Evolutionary conservation across 2,329 filamentous ascomycete genomes (phyloP).

Genomic region (Harringtonia aguacate): DNA sequence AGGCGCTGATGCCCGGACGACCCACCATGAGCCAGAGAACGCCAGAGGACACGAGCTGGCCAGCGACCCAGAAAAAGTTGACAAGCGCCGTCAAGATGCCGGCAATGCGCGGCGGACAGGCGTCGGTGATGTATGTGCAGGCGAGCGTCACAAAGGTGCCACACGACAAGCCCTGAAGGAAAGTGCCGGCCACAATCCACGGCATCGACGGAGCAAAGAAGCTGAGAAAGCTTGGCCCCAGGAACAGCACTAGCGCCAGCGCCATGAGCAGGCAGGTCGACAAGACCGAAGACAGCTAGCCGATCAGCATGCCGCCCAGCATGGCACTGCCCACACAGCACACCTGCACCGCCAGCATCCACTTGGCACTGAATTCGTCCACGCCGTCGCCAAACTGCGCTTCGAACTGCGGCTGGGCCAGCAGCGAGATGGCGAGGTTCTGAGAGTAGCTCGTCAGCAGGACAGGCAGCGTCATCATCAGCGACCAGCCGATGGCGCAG

Average conservation of each 20-base stretch:
- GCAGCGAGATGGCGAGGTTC: constrained; percentile 12
- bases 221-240: constrained; percentile 9
- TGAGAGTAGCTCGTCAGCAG: constrained; percentile 15
- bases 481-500: constrained; percentile 10
- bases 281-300: constrained; percentile 11
- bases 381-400: constrained; percentile 14
- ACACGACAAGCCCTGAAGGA: constrained; percentile 13
- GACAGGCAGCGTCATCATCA: constrained; percentile 12
- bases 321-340: constrained; percentile 11
- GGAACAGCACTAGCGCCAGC: constrained; percentile 5
- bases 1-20: constrained; percentile 9
- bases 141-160: constrained; percentile 14
- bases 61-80: constrained; percentile 14
- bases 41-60: constrained; percentile 10
- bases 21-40: constrained; percentile 10
- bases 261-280: constrained; percentile 8
- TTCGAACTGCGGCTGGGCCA: constrained; percentile 15
- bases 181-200: constrained; percentile 11
- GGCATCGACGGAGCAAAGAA: constrained; percentile 11
- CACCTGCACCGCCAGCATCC: constrained; percentile 13
- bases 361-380: constrained; percentile 9
- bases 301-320: constrained; percentile 10
- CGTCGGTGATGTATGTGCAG: constrained; percentile 13
- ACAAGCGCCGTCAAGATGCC: constrained; percentile 12
- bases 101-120: constrained; percentile 10